Evolutionary conservation across 345 rosid species (phyloP).

Genomic region (Citrus sp.): DNA sequence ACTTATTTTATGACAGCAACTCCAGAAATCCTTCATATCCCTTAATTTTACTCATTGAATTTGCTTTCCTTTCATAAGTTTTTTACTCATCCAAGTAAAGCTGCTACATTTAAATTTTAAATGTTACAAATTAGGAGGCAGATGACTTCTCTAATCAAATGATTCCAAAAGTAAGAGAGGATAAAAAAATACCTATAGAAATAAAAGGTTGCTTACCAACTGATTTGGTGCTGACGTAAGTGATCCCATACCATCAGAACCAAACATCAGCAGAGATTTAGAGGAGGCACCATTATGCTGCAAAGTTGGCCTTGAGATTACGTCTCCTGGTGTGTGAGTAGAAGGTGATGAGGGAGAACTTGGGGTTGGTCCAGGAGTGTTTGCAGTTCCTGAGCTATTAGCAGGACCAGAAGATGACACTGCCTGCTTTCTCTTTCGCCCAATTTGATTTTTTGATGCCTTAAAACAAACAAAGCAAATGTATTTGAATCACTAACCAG

Average conservation of each 20-base stretch:
- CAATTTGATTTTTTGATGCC: slow-evolving; percentile 49
- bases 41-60: not conserved
- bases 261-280: slow-evolving; percentile 46
- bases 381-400: slow-evolving; percentile 51
- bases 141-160: not conserved
- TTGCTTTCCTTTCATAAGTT: not conserved
- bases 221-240: slow-evolving; percentile 50
- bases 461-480: slow-evolving; percentile 16
- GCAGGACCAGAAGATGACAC: slow-evolving; percentile 56
- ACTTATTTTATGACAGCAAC: not conserved
- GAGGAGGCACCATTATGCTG: slow-evolving; percentile 47
- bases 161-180: not conserved
- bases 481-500: slow-evolving; percentile 7
- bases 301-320: slow-evolving; percentile 41
- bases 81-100: not conserved
- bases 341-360: slow-evolving; percentile 59
- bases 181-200: not conserved
- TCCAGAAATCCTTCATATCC: not conserved
- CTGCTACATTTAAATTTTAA: not conserved
- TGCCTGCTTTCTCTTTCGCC: slow-evolving; percentile 50
- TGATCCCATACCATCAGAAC: slow-evolving; percentile 48
- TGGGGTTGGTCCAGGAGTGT: slow-evolving; percentile 51
- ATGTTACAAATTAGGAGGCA: not conserved
- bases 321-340: slow-evolving; percentile 52
- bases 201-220: slow-evolving; percentile 30